phyloP scores from a whole-genome alignment of 2,329 filamentous ascomycete species.

The Colletotrichum gloeosporioides region DNA sequence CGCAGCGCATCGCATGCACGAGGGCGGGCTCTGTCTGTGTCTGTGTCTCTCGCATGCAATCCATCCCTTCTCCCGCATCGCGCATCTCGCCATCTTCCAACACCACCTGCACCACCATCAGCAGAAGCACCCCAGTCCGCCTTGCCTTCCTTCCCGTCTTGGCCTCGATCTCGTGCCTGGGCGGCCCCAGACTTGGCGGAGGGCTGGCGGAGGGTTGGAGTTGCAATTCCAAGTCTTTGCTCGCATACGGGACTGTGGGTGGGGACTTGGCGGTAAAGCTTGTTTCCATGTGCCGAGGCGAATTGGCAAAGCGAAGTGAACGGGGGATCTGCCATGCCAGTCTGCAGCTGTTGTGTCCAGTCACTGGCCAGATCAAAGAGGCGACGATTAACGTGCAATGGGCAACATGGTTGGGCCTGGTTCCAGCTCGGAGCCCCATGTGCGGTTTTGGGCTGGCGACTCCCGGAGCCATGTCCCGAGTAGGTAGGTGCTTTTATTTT shows the following conservation, averaged over 20 bases:
- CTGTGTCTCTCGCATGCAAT: not conserved
- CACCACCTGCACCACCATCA: not conserved
- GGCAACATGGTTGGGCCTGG: not conserved
- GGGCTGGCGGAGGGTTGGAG: not conserved
- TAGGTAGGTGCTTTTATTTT: slow-evolving; percentile 19
- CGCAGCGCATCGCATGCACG: not conserved
- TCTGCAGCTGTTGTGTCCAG: not conserved
- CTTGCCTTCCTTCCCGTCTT: slow-evolving; percentile 15
- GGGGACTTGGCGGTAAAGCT: slow-evolving; percentile 21
- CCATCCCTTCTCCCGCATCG: not conserved
- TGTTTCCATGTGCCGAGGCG: slow-evolving; percentile 20
- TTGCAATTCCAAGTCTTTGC: not conserved
- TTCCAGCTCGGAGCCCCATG: not conserved
- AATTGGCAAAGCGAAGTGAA: not conserved
- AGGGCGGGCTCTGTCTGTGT: not conserved
- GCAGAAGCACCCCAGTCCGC: not conserved
- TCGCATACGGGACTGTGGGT: slow-evolving; percentile 13
- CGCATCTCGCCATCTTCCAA: not conserved
- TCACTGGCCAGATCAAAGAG: not conserved
- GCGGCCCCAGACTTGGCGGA: slow-evolving; percentile 15
- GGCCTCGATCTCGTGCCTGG: slow-evolving; percentile 12
- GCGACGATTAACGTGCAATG: not conserved
- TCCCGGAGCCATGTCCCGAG: slow-evolving; percentile 19
- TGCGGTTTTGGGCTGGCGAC: not conserved
- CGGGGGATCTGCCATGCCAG: not conserved